Base-by-base conservation (phyloP, 345 rosid genomes). In the Physaria fendleri region DNA sequence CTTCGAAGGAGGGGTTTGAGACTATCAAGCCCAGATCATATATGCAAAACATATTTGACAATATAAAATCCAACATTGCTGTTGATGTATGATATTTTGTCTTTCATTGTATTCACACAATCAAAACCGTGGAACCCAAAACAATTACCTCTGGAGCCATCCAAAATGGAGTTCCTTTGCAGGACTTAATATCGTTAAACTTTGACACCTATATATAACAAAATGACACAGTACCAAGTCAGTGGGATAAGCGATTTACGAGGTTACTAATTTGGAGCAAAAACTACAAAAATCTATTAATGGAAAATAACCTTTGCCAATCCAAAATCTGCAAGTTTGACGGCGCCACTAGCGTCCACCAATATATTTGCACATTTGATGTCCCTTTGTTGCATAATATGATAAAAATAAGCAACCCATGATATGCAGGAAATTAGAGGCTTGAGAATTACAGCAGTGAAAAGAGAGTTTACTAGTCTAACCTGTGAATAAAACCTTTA, bases 271-370 rank as follows among this genome's bases (percentile, higher is more conserved):
- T 39, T 6, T 22, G 0, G 48, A 27, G 37, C 11, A 20, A 52
- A 63, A 25, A 77, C 14, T 22, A 35, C n/a, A 16, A 53, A 43
- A 44, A 40, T 38, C 28, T 5, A 33, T 30, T 35, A 32, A 38
- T 17, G 37, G 30, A 55, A 73, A 42, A 51, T 59, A 25, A 88
- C 98, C 98, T 92, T 86, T 35, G 98, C 98, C 78, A 92, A 76
- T 35, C 98, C 98, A 76, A 88, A 92, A 74, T 92, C 98, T 44
- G 95, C 93, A 71, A 92, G 95, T 75, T 88, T 92, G 23, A 92
- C 96, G 0, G 74, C 81, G 62, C 95, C 92, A 75, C 24, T 80
- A 1, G 80, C 75, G 75, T 78, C 93, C 34, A 88, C 93, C 76
- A 91, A 66, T 69, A 91, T 78, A 65, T 91, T 91, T 59, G 95